Percentiles rank a stretch among this genome's conserved stretches.
phyloP scores from a whole-genome alignment of 805 yeast species.

The Komagataella pastoris region DNA sequence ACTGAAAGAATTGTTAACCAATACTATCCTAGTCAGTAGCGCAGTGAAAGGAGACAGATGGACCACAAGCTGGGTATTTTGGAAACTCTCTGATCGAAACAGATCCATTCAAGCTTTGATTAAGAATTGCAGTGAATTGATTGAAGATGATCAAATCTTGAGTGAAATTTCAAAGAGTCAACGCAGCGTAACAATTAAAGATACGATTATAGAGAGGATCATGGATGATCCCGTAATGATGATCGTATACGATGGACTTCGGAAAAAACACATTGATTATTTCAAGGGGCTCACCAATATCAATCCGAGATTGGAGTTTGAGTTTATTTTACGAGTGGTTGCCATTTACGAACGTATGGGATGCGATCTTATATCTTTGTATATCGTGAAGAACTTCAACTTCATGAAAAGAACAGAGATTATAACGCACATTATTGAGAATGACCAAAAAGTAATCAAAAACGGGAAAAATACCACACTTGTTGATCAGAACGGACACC shows the following conservation, averaged over 20 bases:
- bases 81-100: slow-evolving; percentile 39
- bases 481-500: not conserved
- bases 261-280: slow-evolving; percentile 37
- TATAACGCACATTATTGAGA: not conserved
- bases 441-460: not conserved
- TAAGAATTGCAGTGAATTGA: slow-evolving; percentile 31
- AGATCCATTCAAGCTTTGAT: slow-evolving; percentile 54
- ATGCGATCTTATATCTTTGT: slow-evolving; percentile 65
- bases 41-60: slow-evolving; percentile 59
- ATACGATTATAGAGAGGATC: not conserved
- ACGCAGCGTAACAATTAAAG: not conserved
- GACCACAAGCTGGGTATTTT: slow-evolving; percentile 70
- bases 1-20: slow-evolving; percentile 32
- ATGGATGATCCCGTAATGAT: slow-evolving; percentile 72
- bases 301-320: slow-evolving; percentile 35
- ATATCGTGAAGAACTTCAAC: slow-evolving; percentile 54
- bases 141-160: slow-evolving; percentile 13
- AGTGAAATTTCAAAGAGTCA: slow-evolving; percentile 18
- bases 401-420: slow-evolving; percentile 20
- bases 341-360: slow-evolving; percentile 79
- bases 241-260: slow-evolving; percentile 46
- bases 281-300: slow-evolving; percentile 35
- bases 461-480: not conserved
- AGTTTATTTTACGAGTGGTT: slow-evolving; percentile 48
- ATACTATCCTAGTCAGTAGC: slow-evolving; percentile 41